phyloP scores from a whole-genome alignment of 1,284 basidiomycete genomes.

The Leccinum subspadiceum region DNA sequence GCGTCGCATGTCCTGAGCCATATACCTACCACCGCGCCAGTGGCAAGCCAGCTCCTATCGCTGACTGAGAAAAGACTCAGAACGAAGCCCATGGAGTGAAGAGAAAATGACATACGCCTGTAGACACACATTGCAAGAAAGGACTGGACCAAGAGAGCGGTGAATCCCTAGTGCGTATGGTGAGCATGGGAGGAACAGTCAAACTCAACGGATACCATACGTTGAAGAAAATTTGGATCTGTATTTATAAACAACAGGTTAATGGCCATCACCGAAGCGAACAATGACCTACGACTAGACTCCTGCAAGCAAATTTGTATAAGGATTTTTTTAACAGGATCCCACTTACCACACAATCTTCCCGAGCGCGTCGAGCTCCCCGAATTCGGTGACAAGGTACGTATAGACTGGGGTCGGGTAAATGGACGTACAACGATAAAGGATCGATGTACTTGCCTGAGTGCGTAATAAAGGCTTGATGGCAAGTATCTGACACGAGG shows the following conservation, averaged over 20 bases:
- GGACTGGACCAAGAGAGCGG: conserved; percentile 39
- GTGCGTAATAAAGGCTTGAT: conserved; percentile 59
- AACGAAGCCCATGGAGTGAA: neutral
- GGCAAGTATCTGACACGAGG: conserved; percentile 52
- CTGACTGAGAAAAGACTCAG: conserved; percentile 23
- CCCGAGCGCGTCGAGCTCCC: conserved; percentile 30
- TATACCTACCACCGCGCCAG: conserved; percentile 24
- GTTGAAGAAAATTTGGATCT: conserved; percentile 41
- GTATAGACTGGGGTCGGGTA: conserved; percentile 45
- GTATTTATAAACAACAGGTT: neutral
- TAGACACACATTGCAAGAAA: conserved; percentile 36
- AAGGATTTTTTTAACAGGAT: neutral
- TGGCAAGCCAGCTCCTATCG: conserved; percentile 27
- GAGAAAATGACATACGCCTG: conserved; percentile 20
- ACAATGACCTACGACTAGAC: conserved; percentile 42
- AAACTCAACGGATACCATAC: conserved; percentile 10
- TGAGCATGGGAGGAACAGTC: conserved; percentile 3
- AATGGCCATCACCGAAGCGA: neutral
- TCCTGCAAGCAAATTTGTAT: conserved; percentile 35
- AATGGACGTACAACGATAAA: neutral
- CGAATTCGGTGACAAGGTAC: conserved; percentile 39
- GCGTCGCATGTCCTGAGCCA: neutral
- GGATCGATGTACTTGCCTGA: conserved; percentile 36
- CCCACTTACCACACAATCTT: conserved; percentile 46
- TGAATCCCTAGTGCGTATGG: conserved; percentile 28